These are phyloP conservation scores for Cryptococcus deneoformans DNA, from an alignment of 1,284 basidiomycete genomes.

Conservation along the genomic window DNA sequence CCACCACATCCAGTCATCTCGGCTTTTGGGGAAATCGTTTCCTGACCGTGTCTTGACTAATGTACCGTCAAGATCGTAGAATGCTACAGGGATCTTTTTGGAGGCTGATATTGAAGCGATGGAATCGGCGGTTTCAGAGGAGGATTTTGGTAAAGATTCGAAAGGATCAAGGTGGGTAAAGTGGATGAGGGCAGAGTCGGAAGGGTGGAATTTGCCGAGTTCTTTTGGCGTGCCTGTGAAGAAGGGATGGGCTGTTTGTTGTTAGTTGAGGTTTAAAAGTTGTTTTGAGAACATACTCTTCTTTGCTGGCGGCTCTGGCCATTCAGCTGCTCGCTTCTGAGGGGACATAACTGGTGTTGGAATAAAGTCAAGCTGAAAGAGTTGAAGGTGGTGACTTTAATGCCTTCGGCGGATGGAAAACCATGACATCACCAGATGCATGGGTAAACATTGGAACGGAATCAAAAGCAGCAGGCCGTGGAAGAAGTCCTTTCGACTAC, in stretches of 20 bases:
- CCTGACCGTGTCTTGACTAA: constrained; percentile 64
- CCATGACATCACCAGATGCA: neutral
- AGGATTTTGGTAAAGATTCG: constrained; percentile 7
- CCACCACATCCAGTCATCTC: constrained; percentile 75
- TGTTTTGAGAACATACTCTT: constrained; percentile 10
- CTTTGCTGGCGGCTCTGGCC: constrained; percentile 10
- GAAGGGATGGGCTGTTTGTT: constrained; percentile 27
- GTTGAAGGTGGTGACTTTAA: neutral
- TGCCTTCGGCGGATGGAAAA: too few species aligned
- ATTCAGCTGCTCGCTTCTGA: constrained; percentile 10
- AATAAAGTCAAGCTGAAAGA: neutral
- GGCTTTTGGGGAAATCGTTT: constrained; percentile 52
- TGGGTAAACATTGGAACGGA: constrained; percentile 4
- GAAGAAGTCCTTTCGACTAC: too few species aligned
- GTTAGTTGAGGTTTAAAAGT: neutral
- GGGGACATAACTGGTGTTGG: constrained; percentile 6
- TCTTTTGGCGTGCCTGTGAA: constrained; percentile 19
- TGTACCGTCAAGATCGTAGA: constrained; percentile 86
- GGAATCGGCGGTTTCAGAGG: too few species aligned
- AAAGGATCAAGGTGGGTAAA: constrained; percentile 44
- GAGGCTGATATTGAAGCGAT: neutral
- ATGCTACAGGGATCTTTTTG: constrained; percentile 60
- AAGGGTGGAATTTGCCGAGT: constrained; percentile 21
- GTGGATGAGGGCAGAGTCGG: constrained; percentile 39
- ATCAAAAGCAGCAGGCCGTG: neutral